Percentiles rank a stretch among this genome's conserved stretches.
phyloP scores from a whole-genome alignment of 306 rosid species.

The Casuarina equisetifolia region DNA sequence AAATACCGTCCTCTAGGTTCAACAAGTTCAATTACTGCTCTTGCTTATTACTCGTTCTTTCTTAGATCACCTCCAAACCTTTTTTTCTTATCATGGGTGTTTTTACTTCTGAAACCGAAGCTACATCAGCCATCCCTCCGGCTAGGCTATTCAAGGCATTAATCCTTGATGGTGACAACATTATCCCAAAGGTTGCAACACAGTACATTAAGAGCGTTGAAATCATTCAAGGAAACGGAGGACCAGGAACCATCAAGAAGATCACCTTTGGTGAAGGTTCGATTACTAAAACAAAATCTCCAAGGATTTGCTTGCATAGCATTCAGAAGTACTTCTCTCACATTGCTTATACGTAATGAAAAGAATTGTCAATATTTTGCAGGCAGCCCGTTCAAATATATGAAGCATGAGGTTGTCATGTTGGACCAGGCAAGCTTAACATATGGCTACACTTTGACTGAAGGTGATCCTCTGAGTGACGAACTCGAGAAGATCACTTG shows the following conservation, averaged over 20 bases:
- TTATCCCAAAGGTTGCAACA: constrained; percentile 29
- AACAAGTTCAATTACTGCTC: no score
- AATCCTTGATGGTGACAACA: constrained; percentile 18
- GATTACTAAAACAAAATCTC: no score
- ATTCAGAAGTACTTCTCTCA: no score
- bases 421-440: constrained; percentile 18
- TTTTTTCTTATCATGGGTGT: constrained; percentile 38
- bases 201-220: constrained; percentile 20
- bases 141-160: constrained; percentile 38
- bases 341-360: not conserved
- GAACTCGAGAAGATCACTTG: constrained; percentile 32
- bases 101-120: constrained; percentile 22
- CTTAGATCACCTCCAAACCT: not conserved
- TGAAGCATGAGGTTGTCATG: constrained; percentile 26
- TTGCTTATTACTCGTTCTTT: not conserved
- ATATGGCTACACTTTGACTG: constrained; percentile 30
- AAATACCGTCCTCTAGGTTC: not conserved
- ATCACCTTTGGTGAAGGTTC: constrained; percentile 24
- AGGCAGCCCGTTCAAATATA: not conserved
- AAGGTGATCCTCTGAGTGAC: constrained; percentile 24
- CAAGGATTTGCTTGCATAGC: no score
- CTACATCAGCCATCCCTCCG: constrained; percentile 21
- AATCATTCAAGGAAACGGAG: constrained; percentile 42
- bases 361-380: not conserved
- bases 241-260: constrained; percentile 45